Percentiles rank a stretch among this genome's conserved stretches.
phyloP scores from a whole-genome alignment of 176 grass and related monocot species.

The Oryza australiensis region DNA sequence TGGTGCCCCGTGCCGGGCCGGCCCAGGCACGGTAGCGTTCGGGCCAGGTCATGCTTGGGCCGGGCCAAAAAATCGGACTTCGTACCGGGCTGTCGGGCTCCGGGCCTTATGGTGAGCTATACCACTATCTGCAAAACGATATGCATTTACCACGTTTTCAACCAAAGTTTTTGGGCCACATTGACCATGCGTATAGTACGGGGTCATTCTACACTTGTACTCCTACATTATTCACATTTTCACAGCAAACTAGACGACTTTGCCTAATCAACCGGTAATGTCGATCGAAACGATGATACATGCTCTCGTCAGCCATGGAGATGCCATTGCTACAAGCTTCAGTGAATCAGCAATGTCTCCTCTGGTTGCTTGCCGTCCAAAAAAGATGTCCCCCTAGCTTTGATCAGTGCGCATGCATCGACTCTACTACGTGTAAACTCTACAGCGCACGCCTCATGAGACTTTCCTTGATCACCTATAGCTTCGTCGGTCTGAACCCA shows the following conservation, averaged over 20 bases:
- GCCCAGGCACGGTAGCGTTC: too few species aligned
- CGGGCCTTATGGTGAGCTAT: too few species aligned
- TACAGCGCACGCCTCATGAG: background rate
- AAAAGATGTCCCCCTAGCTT: background rate
- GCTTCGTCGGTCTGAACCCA: background rate
- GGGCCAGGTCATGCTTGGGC: too few species aligned
- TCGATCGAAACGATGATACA: background rate
- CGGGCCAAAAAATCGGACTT: too few species aligned
- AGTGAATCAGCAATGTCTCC: background rate
- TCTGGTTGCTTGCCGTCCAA: background rate
- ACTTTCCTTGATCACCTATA: background rate
- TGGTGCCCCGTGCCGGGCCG: too few species aligned
- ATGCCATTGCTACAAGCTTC: background rate
- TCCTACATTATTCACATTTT: background rate
- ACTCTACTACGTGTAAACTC: conserved; percentile 28
- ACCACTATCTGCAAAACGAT: background rate
- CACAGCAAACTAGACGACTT: background rate
- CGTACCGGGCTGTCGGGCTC: too few species aligned
- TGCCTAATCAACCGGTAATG: background rate
- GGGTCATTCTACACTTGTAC: background rate
- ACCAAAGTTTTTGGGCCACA: background rate
- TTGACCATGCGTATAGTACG: background rate
- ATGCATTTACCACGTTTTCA: background rate
- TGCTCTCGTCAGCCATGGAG: background rate
- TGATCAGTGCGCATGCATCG: conserved; percentile 1